These are phyloP conservation scores for Bonnemaisonia californica DNA, from an alignment of 31 red algal genomes.

Conservation along the genomic window DNA sequence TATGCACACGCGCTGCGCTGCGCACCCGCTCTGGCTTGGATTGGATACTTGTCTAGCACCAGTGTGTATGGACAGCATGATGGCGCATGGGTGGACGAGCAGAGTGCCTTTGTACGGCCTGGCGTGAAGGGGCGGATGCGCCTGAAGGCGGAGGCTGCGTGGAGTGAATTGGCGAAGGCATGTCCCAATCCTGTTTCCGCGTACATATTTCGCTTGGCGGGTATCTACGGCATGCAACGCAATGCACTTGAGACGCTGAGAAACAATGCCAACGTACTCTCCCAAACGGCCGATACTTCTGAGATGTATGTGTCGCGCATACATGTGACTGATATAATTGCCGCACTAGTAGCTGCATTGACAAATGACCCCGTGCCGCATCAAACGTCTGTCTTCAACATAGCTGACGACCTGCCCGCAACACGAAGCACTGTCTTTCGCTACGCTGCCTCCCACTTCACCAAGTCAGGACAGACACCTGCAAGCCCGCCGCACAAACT, in stretches of 20 bases:
- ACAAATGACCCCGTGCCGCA: neutral
- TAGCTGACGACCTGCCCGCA: slow-evolving; percentile 54
- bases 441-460: slow-evolving; percentile 6
- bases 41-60: slow-evolving; percentile 52
- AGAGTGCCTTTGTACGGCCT: neutral
- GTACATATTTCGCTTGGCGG: slow-evolving; percentile 38
- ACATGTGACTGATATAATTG: slow-evolving; percentile 44
- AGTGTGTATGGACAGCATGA: slow-evolving; percentile 51
- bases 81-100: slow-evolving; percentile 31
- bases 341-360: slow-evolving; percentile 31
- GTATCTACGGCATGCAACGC: slow-evolving; percentile 47
- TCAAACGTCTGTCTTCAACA: slow-evolving; percentile 24
- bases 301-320: slow-evolving; percentile 29
- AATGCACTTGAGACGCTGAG: slow-evolving; percentile 34
- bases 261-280: slow-evolving; percentile 5
- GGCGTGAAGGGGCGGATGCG: slow-evolving; percentile 11
- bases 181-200: neutral
- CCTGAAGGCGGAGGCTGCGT: slow-evolving; percentile 12
- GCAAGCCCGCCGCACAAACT: neutral
- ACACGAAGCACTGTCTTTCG: slow-evolving; percentile 17
- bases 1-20: neutral
- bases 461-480: neutral
- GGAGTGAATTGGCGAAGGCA: slow-evolving; percentile 13
- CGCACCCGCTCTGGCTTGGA: neutral
- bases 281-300: neutral